Base-by-base conservation (phyloP, 352 stramenopile species). In the Globisporangium megalacanthum region DNA sequence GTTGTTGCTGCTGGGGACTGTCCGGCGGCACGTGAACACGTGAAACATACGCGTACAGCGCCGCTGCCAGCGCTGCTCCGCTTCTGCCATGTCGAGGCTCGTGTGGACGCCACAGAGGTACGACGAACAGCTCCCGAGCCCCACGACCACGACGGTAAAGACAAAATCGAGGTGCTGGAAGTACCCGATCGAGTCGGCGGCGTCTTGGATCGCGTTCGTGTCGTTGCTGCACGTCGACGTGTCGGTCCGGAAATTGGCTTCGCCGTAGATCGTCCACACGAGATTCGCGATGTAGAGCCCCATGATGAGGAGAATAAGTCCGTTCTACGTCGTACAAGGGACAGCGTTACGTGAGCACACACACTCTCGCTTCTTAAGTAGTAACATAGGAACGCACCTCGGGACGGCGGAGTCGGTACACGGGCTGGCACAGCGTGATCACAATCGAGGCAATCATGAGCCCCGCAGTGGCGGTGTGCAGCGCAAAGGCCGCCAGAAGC, bases 131-230 rank as follows among this genome's bases (percentile, higher is more conserved):
- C 54, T 66, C 10, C 74, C 64, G 5, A 73, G 39, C 11, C 45
- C 22, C 14, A 85, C 66, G 46, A 83, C 56, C 6, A 69, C 66
- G 5, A 79, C 17, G 6, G 79, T 77, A 50, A 89, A 72, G 1
- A 89, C 57, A 53, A 88, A 86, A 48, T 89, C 79, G 58, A 81
- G 83, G 62, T 89, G 77, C 66, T 88, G 79, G 52, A 84, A 79
- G 56, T 79, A 77, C 20, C 60, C 67, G 53, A 89, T 77, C 54
- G 66, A 66, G 64, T 87, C 72, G 9, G 79, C 77, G 15, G 65
- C 69, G 53, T 86, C 67, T 58, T 89, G 77, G 31, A 87, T 62
- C 22, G 72, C 56, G 20, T 81, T 65, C 66, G 72, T 78, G 61
- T 83, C 67, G 51, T 83, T 76, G 7, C 51, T 61, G 54, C 79